Base-by-base conservation (phyloP, 2,329 filamentous ascomycete species). In the Grosmannia clavigera region DNA sequence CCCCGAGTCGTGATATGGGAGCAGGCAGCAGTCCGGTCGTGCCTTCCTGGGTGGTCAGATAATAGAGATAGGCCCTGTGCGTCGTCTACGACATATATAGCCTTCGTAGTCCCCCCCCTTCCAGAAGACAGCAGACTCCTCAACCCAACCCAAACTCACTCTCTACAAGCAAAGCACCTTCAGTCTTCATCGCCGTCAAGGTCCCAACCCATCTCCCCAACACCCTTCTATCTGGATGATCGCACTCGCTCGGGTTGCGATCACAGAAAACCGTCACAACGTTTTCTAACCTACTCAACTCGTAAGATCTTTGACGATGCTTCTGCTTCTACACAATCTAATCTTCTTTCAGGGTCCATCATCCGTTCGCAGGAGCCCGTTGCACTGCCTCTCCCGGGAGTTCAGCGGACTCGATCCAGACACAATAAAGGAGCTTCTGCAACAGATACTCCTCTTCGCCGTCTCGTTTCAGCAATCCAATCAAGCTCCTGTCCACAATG, bases 281-380 rank as follows among this genome's bases (percentile, higher is more conserved):
- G 92, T 96, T 96, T 87, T 92, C 91, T 81, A 96, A 95, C 79
- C 87, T 95, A 70, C 87, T 96, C 69, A 94, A 94, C 84, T 96
- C 91, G 92, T 96, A 83, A 75, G 90, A 72, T 22, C 5, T 53
- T 22, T 12, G 25, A 22, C 22, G 2, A 22, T 25, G 22, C 43
- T 55, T 53, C 12, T 22, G 22, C 35, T 22, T 35, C 33, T 2
- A 35, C 35, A 5, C 7, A 19, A 1, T 46, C 60, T 59, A 54
- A 61, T 57, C 19, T 29, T 27, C 4, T 16, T 19, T 2, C 73
- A 96, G 92, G 75, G 83, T 86, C 76, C 91, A 96, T 79, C 88
- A 96, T 84, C 89, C 91, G 81, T 95, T 91, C 86, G 92, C 92
- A 83, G 87, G 88, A 85, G 87, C 84, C 88, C 90, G 90, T 83